Evolutionary conservation across 139 green algal genomes (phyloP).

Genomic region (Volvox reticuliferus): DNA sequence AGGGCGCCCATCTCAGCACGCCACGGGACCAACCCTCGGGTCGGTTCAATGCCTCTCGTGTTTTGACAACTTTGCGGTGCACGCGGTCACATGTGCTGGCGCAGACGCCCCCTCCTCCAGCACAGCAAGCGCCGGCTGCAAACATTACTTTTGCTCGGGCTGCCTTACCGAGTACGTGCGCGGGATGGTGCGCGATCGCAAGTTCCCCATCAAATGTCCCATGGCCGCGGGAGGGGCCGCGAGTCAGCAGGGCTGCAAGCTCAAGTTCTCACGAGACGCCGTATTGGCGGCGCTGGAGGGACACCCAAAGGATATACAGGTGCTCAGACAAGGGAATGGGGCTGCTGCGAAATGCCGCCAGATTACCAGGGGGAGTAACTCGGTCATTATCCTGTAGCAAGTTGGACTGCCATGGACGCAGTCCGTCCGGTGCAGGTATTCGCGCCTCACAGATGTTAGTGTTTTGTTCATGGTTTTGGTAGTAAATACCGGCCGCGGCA

Average conservation of each 20-base stretch:
- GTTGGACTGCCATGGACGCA: too few relatives aligned
- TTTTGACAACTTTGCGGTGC: background rate
- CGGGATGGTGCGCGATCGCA: conserved; percentile 42
- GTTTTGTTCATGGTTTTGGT: too few relatives aligned
- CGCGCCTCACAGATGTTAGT: too few relatives aligned
- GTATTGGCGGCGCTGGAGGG: background rate
- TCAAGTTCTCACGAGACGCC: background rate
- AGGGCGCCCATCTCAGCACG: too few relatives aligned
- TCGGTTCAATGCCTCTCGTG: conserved; percentile 16
- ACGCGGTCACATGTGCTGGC: conserved; percentile 2
- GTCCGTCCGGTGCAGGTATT: too few relatives aligned
- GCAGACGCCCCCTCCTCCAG: conserved; percentile 32
- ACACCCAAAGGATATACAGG: conserved; percentile 13
- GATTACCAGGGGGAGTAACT: too few relatives aligned
- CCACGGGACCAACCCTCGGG: too few relatives aligned
- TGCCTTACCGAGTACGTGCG: conserved; percentile 60
- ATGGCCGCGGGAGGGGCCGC: conserved; percentile 32
- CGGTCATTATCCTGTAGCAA: too few relatives aligned
- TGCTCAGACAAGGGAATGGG: background rate
- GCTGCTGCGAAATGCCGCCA: too few relatives aligned
- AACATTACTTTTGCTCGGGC: conserved; percentile 55
- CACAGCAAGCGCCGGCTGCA: conserved; percentile 31
- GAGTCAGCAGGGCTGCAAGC: background rate
- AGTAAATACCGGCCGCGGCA: too few relatives aligned
- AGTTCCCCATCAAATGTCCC: conserved; percentile 58